Conservation (phyloP, 805 yeast species). For the Kregervanrija delftensis region DNA sequence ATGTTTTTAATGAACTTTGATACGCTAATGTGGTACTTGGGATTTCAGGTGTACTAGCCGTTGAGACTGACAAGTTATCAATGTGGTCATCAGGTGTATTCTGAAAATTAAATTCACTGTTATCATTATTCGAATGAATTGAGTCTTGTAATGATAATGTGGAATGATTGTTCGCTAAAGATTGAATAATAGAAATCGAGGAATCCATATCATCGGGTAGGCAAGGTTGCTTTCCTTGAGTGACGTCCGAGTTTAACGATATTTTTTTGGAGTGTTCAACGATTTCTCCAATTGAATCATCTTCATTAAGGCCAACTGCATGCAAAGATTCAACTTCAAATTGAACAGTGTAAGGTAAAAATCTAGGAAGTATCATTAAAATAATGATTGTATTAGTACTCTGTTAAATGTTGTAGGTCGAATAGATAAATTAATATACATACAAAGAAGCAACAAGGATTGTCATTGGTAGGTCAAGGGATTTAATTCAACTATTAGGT, state of each 20-base stretch:
- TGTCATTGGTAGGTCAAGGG: conserved; percentile 39
- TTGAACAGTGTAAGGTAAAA: conserved; percentile 72
- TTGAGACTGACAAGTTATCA: conserved; percentile 6
- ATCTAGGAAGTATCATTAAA: conserved; percentile 31
- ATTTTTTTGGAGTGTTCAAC: conserved; percentile 19
- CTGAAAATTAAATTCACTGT: neutral
- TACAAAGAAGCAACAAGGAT: conserved; percentile 64
- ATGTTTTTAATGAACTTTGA: neutral
- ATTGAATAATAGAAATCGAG: conserved; percentile 21
- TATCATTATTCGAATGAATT: conserved; percentile 5
- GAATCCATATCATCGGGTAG: conserved; percentile 7
- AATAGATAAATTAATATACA: conserved; percentile 22
- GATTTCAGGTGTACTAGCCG: neutral
- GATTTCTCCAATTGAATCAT: conserved; percentile 16
- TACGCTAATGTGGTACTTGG: neutral
- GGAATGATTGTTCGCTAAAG: conserved; percentile 13
- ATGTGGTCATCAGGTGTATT: conserved; percentile 9
- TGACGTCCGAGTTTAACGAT: conserved; percentile 1
- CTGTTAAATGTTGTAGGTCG: too few species aligned
- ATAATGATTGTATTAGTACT: conserved; percentile 12
- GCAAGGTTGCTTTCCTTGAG: neutral
- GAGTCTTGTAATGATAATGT: conserved; percentile 8
- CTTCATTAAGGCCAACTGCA: conserved; percentile 8
- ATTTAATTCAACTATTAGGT: too few species aligned
- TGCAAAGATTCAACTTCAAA: conserved; percentile 35